These are phyloP conservation scores for Tilletia setariae DNA, from an alignment of 1,284 basidiomycete genomes.

Conservation along the genomic window DNA sequence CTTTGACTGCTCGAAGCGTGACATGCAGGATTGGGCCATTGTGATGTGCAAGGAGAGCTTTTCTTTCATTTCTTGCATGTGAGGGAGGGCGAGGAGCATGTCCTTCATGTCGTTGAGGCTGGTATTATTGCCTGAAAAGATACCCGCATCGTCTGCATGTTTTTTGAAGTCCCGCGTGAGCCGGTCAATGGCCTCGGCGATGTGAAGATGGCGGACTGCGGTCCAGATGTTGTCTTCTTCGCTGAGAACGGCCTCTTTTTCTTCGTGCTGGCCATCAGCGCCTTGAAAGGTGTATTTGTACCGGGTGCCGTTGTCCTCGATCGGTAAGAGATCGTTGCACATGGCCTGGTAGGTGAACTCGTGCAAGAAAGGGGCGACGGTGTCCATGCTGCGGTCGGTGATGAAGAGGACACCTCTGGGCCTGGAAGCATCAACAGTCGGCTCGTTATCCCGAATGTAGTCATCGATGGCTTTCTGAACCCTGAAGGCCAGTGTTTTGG, in stretches of 20 bases:
- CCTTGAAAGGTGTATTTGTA: conserved; percentile 68
- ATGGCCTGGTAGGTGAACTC: conserved; percentile 99
- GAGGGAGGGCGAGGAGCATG: conserved; percentile 91
- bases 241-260: conserved; percentile 76
- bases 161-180: conserved; percentile 91
- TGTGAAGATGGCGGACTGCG: conserved; percentile 90
- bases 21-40: conserved; percentile 98
- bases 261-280: conserved; percentile 69
- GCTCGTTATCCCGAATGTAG: conserved; percentile 53
- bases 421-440: conserved; percentile 65
- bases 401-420: conserved; percentile 82
- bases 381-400: conserved; percentile 93
- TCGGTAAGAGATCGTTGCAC: conserved; percentile 87
- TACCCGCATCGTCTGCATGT: conserved; percentile 87
- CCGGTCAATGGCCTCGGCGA: conserved; percentile 96
- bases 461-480: conserved; percentile 38
- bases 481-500: conserved; percentile 46
- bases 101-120: conserved; percentile 97
- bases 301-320: conserved; percentile 68
- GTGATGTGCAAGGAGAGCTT: conserved; percentile 94
- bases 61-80: conserved; percentile 92
- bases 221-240: conserved; percentile 89
- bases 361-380: conserved; percentile 82
- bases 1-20: conserved; percentile 81
- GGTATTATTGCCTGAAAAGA: conserved; percentile 67